Percentiles rank a stretch among this genome's conserved stretches.
Evolutionary conservation across 148 eudicot species (phyloP).

Genomic region (Rhododendron williamsianum): DNA sequence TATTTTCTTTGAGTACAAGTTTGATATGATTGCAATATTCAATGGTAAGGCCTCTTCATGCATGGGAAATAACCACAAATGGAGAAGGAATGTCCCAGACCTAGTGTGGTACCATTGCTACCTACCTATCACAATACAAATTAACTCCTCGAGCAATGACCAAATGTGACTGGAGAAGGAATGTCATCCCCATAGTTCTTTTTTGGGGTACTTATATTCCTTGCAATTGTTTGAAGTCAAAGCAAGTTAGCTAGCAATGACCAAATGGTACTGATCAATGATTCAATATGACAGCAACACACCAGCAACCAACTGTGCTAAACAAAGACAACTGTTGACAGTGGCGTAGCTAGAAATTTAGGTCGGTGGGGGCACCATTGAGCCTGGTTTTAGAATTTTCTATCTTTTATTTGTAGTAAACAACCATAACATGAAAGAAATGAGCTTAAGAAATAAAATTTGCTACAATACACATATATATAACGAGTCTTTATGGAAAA

Average conservation of each 20-base stretch:
- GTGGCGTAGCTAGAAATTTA: too few relatives aligned
- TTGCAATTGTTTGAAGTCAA: not conserved
- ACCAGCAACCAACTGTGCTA: too few relatives aligned
- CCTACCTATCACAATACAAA: not conserved
- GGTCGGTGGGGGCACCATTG: too few relatives aligned
- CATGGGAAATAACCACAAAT: not conserved
- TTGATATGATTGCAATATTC: not conserved
- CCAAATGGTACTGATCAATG: not conserved
- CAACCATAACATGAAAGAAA: too few relatives aligned
- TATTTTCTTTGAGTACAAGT: not conserved
- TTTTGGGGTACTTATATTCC: not conserved
- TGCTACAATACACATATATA: too few relatives aligned
- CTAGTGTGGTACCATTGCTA: not conserved
- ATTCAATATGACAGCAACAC: too few relatives aligned
- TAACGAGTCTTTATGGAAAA: too few relatives aligned
- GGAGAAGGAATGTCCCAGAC: not conserved
- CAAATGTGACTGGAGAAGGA: constrained; percentile 14
- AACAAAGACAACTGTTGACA: too few relatives aligned
- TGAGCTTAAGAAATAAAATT: too few relatives aligned
- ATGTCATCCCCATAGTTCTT: constrained; percentile 1
- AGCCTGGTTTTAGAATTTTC: too few relatives aligned
- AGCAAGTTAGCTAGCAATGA: not conserved
- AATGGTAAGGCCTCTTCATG: not conserved
- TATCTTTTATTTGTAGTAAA: too few relatives aligned
- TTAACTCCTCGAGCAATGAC: constrained; percentile 11